A percentile compares a stretch with the other conserved stretches of the same genome.
Evolutionary conservation across 306 rosid species (phyloP).

Genomic region (Sindora glabra): DNA sequence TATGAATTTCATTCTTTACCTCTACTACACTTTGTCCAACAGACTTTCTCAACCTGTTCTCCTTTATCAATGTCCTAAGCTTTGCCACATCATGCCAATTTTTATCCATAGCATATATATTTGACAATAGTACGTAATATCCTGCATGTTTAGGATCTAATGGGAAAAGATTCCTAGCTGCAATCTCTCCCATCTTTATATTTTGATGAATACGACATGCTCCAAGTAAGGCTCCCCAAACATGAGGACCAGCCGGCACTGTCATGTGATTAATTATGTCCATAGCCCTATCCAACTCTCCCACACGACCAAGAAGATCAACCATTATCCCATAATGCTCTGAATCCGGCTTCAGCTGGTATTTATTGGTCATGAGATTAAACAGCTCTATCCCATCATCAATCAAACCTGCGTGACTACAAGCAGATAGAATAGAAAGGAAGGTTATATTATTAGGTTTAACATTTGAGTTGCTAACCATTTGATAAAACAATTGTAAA

Average conservation of each 20-base stretch:
- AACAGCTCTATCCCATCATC: constrained; percentile 55
- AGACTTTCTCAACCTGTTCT: constrained; percentile 53
- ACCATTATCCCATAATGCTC: constrained; percentile 70
- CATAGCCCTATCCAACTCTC: constrained; percentile 63
- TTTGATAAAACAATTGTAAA: constrained; percentile 37
- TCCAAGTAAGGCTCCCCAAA: constrained; percentile 83
- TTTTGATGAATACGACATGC: constrained; percentile 66
- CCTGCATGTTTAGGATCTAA: constrained; percentile 62
- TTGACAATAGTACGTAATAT: constrained; percentile 53
- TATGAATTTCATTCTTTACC: constrained; percentile 32
- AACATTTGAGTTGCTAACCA: constrained; percentile 39
- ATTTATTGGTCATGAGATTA: constrained; percentile 43
- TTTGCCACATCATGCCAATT: constrained; percentile 55
- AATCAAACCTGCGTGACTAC: constrained; percentile 83
- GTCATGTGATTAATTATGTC: constrained; percentile 50
- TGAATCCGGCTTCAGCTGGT: constrained; percentile 39
- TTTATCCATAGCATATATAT: constrained; percentile 53
- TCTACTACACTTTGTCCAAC: constrained; percentile 52
- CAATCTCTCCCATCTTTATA: constrained; percentile 56
- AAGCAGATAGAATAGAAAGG: constrained; percentile 62
- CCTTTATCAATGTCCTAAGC: constrained; percentile 48
- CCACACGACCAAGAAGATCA: constrained; percentile 82
- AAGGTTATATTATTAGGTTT: constrained; percentile 58
- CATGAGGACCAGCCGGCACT: constrained; percentile 43
- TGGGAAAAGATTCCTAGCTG: constrained; percentile 48